Evolutionary conservation across 176 grass and related monocot species (phyloP).

Genomic region (Aegilops tauschii): DNA sequence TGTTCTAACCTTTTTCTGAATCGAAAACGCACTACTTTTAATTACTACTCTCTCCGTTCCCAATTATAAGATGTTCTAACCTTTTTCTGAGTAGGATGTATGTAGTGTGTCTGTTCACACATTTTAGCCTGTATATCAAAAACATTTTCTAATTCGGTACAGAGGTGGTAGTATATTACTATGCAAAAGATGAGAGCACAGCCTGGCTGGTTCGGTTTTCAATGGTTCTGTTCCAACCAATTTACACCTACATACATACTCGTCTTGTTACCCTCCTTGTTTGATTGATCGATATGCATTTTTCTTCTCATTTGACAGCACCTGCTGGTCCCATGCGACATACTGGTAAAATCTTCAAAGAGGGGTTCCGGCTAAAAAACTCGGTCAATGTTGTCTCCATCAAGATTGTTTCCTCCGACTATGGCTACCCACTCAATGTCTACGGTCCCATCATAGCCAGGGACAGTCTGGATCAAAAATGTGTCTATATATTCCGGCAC

Average conservation of each 20-base stretch:
- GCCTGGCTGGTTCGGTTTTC: neutral
- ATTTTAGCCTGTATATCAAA: too few relatives aligned
- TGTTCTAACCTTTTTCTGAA: too few relatives aligned
- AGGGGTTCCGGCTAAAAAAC: neutral
- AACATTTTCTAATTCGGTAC: too few relatives aligned
- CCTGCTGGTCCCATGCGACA: neutral
- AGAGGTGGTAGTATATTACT: too few relatives aligned
- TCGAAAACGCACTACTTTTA: too few relatives aligned
- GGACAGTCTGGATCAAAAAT: neutral
- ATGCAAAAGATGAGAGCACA: neutral
- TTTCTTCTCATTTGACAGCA: neutral
- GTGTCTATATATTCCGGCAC: neutral
- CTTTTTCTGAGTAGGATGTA: too few relatives aligned
- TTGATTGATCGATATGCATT: neutral
- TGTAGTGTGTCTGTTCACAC: too few relatives aligned
- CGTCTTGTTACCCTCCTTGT: neutral
- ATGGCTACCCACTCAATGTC: neutral
- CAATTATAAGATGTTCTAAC: too few relatives aligned
- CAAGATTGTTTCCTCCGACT: neutral
- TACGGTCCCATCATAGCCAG: neutral
- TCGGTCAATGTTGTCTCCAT: neutral
- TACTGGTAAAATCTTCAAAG: neutral
- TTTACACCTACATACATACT: too few relatives aligned
- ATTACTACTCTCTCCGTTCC: too few relatives aligned
- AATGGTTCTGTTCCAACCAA: too few relatives aligned